Evolutionary conservation across 306 rosid genomes (phyloP), one percentile per base, ranked within the genome.

Genomic region (Gastrolobium villosum): DNA sequence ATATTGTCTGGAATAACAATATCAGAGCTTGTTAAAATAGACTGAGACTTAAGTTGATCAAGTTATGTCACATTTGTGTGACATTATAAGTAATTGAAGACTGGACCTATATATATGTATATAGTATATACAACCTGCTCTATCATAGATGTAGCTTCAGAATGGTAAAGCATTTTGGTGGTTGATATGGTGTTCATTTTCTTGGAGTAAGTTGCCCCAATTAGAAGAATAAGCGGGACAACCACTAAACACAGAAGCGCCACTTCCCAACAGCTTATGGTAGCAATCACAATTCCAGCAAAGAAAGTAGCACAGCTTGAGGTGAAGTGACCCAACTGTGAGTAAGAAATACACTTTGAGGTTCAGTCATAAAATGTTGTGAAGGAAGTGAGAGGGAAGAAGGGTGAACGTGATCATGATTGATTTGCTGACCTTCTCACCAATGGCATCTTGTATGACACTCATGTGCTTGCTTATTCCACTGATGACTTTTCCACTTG

Each of bases 131-230:
- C 26, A 45, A 89, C 98, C 95, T 93, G 97, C 75, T 93, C 95
- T 54, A 88, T 84, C 89, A 88, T 83, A n/a, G 95, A 83, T 28
- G 95, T 87, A 72, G 90, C 92, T 86, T 87, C 86, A 9, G 98
- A 88, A 36, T 89, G 92, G 87, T 34, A 81, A 77, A 60, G 11
- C 89, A 90, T 82, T 86, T 92, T 91, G 74, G 86, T 62, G 36
- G 89, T 75, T 15, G 97, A 86, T 62, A 91, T 78, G 57, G 34
- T 54, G 84, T 85, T 88, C 97, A 93, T 91, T 81, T 83, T 91
- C 84, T 87, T 93, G 36, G 95, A 88, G 79, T 91, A 93, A 76
- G 86, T 87, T 73, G 97, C 93, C 20, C 97, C 98, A 55, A 90
- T 88, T 10, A 85, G n/a, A 54, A 91, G 90, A 84, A 93, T 87